Evolutionary conservation across 2,329 filamentous ascomycete genomes (phyloP), one percentile per base, ranked within the genome.

Genomic region (Xylaria polymorpha): DNA sequence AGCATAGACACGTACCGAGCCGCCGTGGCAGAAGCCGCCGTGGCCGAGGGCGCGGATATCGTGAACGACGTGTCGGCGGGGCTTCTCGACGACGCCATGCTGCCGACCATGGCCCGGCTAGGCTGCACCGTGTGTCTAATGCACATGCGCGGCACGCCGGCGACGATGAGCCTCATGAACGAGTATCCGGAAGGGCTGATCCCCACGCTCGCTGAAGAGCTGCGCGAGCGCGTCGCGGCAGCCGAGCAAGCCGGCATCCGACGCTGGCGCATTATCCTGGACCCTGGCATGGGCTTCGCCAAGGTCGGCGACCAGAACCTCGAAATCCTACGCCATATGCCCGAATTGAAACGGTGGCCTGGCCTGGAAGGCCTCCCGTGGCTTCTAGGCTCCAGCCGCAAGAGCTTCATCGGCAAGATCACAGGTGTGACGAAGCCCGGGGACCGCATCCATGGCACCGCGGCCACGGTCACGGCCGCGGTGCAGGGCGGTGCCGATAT

Each of bases 61-160:
- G 89, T 99, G 82, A 99, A 99, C 81, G 96, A 99, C 80, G 90
- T 99, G 43, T 97, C 94, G 0, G 94, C 91, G 1, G 96, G 96
- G 3, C 78, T 85, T 4, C 84, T 97, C 60, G 96, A 98, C 78
- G 82, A 88, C 0, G 85, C 87, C 0, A 98, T 99, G 94, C 87
- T 99, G 0, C 76, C 89, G 15, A 94, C 92, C 0, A 91, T 95
- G 71, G 95, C 93, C 0, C 84, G 86, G 4, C 86, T 96, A 0
- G 91, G 92, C 43, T 93, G 91, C 75, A 94, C 94, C 2, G 90
- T 98, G 39, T 88, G 86, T 70, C 85, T 98, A 61, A 97, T 97
- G 93, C 94, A 98, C 82, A 97, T 96, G 92, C 93, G 94, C 74
- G 94, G 94, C 60, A 93, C 89, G 3, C 94, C 94, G 0, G 86